Evolutionary conservation across 345 rosid genomes (phyloP).

Genomic region (Populus ilicifolia): DNA sequence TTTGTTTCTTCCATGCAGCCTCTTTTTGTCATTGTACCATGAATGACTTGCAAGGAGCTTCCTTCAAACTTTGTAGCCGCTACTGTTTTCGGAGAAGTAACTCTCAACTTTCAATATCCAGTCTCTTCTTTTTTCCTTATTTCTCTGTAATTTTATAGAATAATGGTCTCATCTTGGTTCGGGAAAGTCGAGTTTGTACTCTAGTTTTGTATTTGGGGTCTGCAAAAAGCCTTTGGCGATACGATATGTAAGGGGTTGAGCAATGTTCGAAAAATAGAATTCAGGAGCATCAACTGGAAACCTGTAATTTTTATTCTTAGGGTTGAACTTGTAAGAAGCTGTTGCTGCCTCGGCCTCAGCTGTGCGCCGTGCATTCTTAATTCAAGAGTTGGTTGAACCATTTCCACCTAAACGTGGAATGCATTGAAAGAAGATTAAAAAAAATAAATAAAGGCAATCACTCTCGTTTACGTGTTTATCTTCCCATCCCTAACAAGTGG

Average conservation of each 20-base stretch:
- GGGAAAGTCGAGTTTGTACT: background rate
- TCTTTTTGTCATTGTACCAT: constrained; percentile 62
- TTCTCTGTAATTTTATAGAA: constrained; percentile 15
- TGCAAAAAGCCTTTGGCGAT: constrained; percentile 4
- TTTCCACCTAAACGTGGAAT: background rate
- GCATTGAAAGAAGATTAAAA: no score
- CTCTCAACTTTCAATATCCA: background rate
- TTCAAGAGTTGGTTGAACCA: background rate
- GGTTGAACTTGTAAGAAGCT: background rate
- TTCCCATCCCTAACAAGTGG: no score
- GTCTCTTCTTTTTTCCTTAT: background rate
- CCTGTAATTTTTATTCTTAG: background rate
- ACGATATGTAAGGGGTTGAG: background rate
- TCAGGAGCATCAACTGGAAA: background rate
- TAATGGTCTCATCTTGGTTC: constrained; percentile 5
- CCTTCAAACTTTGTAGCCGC: constrained; percentile 9
- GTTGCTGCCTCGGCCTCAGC: background rate
- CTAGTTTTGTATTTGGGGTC: background rate
- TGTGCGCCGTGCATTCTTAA: background rate
- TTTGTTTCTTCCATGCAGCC: constrained; percentile 50
- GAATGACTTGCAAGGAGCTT: constrained; percentile 22
- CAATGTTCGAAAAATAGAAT: background rate
- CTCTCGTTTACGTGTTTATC: no score
- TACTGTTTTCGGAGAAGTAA: constrained; percentile 6
- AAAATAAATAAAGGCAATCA: no score